phyloP scores from a whole-genome alignment of 345 rosid species.

The Euphorbia peplus region DNA sequence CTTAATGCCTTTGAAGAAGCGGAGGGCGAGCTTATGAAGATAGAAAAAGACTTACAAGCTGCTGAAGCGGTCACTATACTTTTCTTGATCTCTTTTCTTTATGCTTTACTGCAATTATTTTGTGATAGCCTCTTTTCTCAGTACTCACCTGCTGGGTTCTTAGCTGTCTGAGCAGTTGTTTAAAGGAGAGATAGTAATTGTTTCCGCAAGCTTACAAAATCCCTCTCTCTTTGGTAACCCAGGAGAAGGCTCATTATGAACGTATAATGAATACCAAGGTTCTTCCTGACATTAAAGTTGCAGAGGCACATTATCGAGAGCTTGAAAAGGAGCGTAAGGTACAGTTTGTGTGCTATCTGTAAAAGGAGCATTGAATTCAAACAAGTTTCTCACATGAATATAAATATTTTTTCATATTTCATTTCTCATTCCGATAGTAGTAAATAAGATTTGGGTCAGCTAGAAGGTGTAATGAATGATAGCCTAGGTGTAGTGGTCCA shows the following conservation, averaged over 20 bases:
- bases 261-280: slow-evolving; percentile 70
- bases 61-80: slow-evolving; percentile 49
- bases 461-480: neutral
- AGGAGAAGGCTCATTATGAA: slow-evolving; percentile 81
- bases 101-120: slow-evolving; percentile 10
- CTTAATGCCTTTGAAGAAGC: slow-evolving; percentile 68
- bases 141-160: neutral
- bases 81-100: slow-evolving; percentile 10
- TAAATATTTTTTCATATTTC: neutral
- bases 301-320: slow-evolving; percentile 53
- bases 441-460: neutral
- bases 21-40: slow-evolving; percentile 66
- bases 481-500: neutral
- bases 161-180: neutral
- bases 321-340: slow-evolving; percentile 66
- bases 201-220: slow-evolving; percentile 4
- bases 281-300: slow-evolving; percentile 55
- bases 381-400: neutral
- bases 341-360: slow-evolving; percentile 8
- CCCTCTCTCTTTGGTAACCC: slow-evolving; percentile 13
- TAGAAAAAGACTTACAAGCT: slow-evolving; percentile 55
- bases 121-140: neutral
- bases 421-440: neutral
- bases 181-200: neutral
- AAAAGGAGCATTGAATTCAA: neutral